These are phyloP conservation scores for Tetrapisispora phaffii DNA, from an alignment of 805 yeast genomes.

Conservation along the genomic window DNA sequence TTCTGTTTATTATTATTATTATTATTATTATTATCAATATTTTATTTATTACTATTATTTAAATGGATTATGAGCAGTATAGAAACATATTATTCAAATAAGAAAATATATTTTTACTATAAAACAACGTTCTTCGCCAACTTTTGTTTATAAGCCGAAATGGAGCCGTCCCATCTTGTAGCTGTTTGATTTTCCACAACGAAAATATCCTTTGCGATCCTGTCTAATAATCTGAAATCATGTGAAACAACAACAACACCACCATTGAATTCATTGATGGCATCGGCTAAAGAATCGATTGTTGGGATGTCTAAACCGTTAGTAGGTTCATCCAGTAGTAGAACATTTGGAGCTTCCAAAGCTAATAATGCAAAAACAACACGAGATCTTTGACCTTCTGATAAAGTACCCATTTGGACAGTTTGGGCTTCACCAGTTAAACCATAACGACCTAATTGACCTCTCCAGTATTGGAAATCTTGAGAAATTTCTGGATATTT, in stretches of 20 bases:
- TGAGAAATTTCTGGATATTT: constrained; percentile 83
- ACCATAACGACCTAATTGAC: constrained; percentile 95
- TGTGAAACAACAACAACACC: constrained; percentile 98
- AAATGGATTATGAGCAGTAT: background rate
- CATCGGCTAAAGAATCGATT: constrained; percentile 94
- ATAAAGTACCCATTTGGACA: constrained; percentile 93
- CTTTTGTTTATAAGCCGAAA: constrained; percentile 85
- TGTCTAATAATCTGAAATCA: constrained; percentile 95
- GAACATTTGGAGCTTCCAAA: constrained; percentile 87
- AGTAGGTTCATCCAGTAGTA: constrained; percentile 97
- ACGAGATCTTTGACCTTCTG: constrained; percentile 99
- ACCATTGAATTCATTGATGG: constrained; percentile 88
- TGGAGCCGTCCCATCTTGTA: constrained; percentile 91
- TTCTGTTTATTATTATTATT: background rate
- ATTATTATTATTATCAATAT: background rate
- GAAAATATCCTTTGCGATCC: constrained; percentile 92
- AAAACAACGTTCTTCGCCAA: constrained; percentile 85
- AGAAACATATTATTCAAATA: background rate
- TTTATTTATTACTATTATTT: background rate
- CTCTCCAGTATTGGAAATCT: constrained; percentile 98
- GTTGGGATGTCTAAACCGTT: constrained; percentile 98
- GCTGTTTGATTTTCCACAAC: constrained; percentile 95
- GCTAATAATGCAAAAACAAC: constrained; percentile 96
- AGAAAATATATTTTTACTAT: constrained; percentile 4
- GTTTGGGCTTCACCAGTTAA: constrained; percentile 98